These are phyloP conservation scores for Crucihimalaya himalaica DNA, from an alignment of 345 rosid genomes.

Conservation along the genomic window DNA sequence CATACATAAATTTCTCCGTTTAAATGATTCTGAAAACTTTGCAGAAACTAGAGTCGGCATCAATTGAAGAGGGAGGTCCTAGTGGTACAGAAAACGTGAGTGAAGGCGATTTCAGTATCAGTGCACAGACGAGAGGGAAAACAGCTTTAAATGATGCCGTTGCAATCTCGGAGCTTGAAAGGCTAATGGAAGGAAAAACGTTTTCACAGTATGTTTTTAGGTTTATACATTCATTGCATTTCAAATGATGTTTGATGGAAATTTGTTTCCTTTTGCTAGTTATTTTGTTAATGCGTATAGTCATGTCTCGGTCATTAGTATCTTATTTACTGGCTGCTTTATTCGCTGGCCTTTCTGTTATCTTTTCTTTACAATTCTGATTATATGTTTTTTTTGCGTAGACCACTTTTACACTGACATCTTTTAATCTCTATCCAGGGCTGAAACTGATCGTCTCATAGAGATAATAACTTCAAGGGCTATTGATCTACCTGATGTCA, in stretches of 20 bases:
- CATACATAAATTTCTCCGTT: neutral
- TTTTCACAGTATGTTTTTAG: conserved; percentile 60
- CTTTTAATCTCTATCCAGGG: conserved; percentile 50
- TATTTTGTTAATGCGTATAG: conserved; percentile 19
- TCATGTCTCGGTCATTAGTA: conserved; percentile 12
- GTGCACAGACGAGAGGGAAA: conserved; percentile 39
- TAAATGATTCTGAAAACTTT: conserved; percentile 18
- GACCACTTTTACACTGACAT: conserved; percentile 20
- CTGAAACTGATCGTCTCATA: conserved; percentile 62
- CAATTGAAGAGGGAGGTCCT: conserved; percentile 46
- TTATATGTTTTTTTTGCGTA: neutral
- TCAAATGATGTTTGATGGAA: conserved; percentile 26
- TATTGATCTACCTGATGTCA: conserved; percentile 46
- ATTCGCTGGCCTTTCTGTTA: neutral
- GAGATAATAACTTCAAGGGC: conserved; percentile 67
- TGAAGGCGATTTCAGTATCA: conserved; percentile 34
- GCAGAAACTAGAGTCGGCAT: conserved; percentile 27
- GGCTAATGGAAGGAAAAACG: conserved; percentile 56
- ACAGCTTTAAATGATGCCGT: conserved; percentile 32
- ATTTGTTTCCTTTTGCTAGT: conserved; percentile 13
- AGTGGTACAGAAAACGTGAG: conserved; percentile 37
- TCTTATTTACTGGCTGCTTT: conserved; percentile 8
- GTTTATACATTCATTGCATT: conserved; percentile 16
- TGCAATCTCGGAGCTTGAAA: conserved; percentile 69
- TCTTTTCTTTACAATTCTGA: conserved; percentile 5